phyloP scores from a whole-genome alignment of 2,329 filamentous ascomycete genomes.

The Sporothrix phasma region DNA sequence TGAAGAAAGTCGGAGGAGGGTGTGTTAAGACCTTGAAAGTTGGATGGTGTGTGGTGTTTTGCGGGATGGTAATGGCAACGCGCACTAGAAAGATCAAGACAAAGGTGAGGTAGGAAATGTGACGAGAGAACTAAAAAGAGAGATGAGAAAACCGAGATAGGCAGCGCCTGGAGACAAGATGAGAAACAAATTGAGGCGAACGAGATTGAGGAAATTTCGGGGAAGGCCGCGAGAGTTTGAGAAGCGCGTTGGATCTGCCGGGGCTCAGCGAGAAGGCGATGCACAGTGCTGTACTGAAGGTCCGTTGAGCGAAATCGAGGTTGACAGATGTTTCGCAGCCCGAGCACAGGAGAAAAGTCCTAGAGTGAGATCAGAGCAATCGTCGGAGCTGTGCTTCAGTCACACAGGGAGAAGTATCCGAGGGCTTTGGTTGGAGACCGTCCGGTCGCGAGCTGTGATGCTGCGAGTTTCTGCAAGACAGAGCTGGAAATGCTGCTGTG shows the following conservation, averaged over 20 bases:
- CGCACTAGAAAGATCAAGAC: not conserved
- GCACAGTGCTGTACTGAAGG: not conserved
- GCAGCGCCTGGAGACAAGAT: not conserved
- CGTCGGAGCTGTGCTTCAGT: not conserved
- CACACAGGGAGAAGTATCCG: not conserved
- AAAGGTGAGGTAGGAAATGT: not conserved
- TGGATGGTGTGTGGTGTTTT: not conserved
- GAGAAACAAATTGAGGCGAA: not conserved
- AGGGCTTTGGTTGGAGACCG: conserved; percentile 1
- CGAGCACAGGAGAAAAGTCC: not conserved
- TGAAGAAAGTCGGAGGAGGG: conserved; percentile 1
- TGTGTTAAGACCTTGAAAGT: conserved; percentile 1
- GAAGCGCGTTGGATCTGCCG: not conserved
- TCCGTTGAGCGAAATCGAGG: not conserved
- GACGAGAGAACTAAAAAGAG: not conserved
- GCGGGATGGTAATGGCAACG: not conserved
- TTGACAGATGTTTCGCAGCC: not conserved
- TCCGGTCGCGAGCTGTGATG: not conserved
- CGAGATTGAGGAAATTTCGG: not conserved
- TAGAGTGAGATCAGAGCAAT: not conserved
- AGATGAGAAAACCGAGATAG: not conserved
- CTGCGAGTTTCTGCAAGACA: not conserved
- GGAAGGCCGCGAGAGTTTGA: not conserved
- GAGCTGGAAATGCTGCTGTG: not conserved
- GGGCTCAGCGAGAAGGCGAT: not conserved